Evolutionary conservation across 1,284 basidiomycete species (phyloP).

Genomic region (Fistulinella staudtii): DNA sequence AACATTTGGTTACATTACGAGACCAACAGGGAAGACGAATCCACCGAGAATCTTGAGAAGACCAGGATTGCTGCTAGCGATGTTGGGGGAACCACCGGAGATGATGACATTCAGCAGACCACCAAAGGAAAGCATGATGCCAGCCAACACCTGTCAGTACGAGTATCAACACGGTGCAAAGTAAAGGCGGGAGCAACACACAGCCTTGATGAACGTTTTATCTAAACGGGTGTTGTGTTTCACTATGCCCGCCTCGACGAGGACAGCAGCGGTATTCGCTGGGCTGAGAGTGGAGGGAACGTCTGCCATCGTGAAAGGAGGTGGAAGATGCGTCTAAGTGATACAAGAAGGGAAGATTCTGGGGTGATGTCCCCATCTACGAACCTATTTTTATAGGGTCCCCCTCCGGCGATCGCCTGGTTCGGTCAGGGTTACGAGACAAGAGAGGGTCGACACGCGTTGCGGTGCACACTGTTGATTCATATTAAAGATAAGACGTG

Average conservation of each 20-base stretch:
- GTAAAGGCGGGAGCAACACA: conserved; percentile 32
- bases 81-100: conserved; percentile 51
- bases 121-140: conserved; percentile 69
- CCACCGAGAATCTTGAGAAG: conserved; percentile 62
- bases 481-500: too few relatives aligned
- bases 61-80: conserved; percentile 56
- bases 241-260: conserved; percentile 53
- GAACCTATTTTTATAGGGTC: too few relatives aligned
- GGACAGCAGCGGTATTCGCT: conserved; percentile 51
- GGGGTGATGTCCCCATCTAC: too few relatives aligned
- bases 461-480: too few relatives aligned
- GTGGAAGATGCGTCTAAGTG: too few relatives aligned
- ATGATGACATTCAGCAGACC: conserved; percentile 61
- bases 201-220: conserved; percentile 62
- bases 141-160: conserved; percentile 52
- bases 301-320: conserved; percentile 19
- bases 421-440: background rate
- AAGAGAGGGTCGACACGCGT: too few relatives aligned
- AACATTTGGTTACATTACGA: conserved; percentile 74
- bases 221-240: conserved; percentile 64
- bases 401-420: background rate
- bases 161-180: background rate
- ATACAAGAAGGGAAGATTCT: too few relatives aligned
- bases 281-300: conserved; percentile 57
- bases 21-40: conserved; percentile 69